These are phyloP conservation scores for Solanum pinnatisectum DNA, from an alignment of 257 asterid species.

Conservation along the genomic window DNA sequence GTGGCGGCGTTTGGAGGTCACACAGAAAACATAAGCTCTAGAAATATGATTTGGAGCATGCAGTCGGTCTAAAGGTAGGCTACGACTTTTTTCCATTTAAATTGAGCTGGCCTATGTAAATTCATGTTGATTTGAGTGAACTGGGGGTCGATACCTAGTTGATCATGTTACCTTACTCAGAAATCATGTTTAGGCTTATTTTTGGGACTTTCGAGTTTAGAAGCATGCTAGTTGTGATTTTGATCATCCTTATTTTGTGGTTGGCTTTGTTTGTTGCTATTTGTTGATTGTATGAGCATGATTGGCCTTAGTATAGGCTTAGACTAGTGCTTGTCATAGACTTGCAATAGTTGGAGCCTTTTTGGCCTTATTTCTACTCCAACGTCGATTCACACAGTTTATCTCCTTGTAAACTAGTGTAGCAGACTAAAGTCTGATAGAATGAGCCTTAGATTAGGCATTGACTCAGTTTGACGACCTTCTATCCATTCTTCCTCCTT, in stretches of 20 bases:
- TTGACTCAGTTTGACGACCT: too few species aligned
- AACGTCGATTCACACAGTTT: neutral
- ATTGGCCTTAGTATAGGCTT: neutral
- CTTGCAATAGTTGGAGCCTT: too few species aligned
- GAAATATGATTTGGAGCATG: neutral
- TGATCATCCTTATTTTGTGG: neutral
- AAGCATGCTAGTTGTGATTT: neutral
- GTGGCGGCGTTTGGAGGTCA: neutral
- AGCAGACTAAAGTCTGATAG: neutral
- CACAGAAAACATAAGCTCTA: neutral
- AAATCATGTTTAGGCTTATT: neutral
- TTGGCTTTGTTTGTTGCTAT: neutral
- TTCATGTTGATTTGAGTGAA: neutral
- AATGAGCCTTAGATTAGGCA: neutral
- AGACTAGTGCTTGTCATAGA: neutral
- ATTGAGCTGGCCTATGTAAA: neutral
- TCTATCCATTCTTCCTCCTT: neutral
- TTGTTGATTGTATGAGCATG: neutral
- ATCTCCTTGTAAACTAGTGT: neutral
- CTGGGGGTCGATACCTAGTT: neutral
- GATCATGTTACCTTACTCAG: neutral
- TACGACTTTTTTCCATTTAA: neutral
- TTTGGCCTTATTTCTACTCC: neutral
- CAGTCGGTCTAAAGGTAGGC: neutral
- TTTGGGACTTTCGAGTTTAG: neutral